These are phyloP conservation scores for Neodidymelliopsis sp. DNA, from an alignment of 2,329 filamentous ascomycete genomes.

Conservation along the genomic window DNA sequence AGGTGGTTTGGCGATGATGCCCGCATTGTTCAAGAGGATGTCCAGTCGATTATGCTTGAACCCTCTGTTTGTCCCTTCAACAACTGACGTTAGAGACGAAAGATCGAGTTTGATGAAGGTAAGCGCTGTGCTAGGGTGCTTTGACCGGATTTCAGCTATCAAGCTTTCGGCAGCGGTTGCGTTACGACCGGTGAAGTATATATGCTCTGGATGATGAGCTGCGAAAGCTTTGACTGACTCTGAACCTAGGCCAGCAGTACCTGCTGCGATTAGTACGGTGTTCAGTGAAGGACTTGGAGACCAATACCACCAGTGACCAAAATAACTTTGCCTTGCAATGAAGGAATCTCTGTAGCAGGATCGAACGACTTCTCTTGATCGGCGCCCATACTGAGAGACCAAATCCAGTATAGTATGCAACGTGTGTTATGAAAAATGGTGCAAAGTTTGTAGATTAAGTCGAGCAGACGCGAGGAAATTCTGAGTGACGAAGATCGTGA, in stretches of 20 bases:
- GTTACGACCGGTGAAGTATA: slow-evolving; percentile 55
- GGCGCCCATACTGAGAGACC: neutral
- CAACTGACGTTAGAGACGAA: slow-evolving; percentile 40
- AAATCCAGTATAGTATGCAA: too few species aligned
- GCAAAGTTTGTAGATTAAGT: too few species aligned
- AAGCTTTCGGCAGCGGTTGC: slow-evolving; percentile 41
- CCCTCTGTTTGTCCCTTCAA: slow-evolving; percentile 33
- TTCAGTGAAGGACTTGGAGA: neutral
- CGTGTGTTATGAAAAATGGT: too few species aligned
- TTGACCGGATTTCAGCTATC: slow-evolving; percentile 42
- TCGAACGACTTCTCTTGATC: neutral
- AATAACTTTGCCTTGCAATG: slow-evolving; percentile 29
- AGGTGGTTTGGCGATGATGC: slow-evolving; percentile 44
- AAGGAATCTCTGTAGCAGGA: slow-evolving; percentile 23
- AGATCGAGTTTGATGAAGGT: slow-evolving; percentile 49
- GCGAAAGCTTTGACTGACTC: slow-evolving; percentile 51
- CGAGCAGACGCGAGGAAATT: too few species aligned
- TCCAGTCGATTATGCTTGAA: slow-evolving; percentile 48
- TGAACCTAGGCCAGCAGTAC: slow-evolving; percentile 55
- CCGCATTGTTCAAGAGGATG: slow-evolving; percentile 54
- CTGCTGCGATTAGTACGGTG: slow-evolving; percentile 17
- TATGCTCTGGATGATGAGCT: slow-evolving; percentile 50
- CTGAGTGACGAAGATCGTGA: too few species aligned
- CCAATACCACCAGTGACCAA: slow-evolving; percentile 33
- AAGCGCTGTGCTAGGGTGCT: slow-evolving; percentile 36